Evolutionary conservation across 306 rosid species (phyloP).

Genomic region (Quercus berberidifolia): DNA sequence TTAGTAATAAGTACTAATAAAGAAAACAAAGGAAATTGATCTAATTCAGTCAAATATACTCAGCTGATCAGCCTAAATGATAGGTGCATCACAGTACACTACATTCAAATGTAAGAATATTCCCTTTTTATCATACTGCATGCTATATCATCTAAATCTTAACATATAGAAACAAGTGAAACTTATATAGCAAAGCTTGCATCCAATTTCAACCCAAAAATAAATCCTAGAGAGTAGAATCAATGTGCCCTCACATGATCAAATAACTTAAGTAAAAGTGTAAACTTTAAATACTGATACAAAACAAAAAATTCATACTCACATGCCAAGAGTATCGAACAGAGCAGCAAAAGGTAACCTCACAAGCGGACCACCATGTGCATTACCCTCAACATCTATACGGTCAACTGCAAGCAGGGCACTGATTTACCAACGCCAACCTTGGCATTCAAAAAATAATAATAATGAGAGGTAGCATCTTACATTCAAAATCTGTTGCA

Average conservation of each 20-base stretch:
- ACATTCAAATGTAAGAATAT: background rate
- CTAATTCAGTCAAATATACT: background rate
- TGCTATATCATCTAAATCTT: background rate
- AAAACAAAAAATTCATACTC: conserved; percentile 32
- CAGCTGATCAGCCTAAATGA: background rate
- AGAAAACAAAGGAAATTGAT: background rate
- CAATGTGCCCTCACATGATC: background rate
- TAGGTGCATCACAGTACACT: background rate
- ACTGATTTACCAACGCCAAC: conserved; percentile 14
- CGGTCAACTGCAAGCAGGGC: conserved; percentile 75
- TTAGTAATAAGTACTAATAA: background rate
- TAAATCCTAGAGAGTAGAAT: background rate
- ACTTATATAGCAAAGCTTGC: background rate
- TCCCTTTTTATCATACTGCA: background rate
- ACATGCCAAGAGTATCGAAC: conserved; percentile 91
- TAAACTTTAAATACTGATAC: conserved; percentile 1
- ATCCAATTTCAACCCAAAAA: background rate
- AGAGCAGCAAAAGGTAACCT: conserved; percentile 88
- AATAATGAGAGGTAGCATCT: conserved; percentile 23
- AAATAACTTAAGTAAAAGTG: background rate
- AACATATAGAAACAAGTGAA: background rate
- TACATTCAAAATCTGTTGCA: conserved; percentile 91
- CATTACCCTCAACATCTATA: conserved; percentile 73
- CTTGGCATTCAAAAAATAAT: conserved; percentile 15
- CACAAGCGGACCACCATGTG: conserved; percentile 58